These are phyloP conservation scores for Boletellus deceptivus DNA, from an alignment of 1,284 basidiomycete genomes.

Conservation along the genomic window DNA sequence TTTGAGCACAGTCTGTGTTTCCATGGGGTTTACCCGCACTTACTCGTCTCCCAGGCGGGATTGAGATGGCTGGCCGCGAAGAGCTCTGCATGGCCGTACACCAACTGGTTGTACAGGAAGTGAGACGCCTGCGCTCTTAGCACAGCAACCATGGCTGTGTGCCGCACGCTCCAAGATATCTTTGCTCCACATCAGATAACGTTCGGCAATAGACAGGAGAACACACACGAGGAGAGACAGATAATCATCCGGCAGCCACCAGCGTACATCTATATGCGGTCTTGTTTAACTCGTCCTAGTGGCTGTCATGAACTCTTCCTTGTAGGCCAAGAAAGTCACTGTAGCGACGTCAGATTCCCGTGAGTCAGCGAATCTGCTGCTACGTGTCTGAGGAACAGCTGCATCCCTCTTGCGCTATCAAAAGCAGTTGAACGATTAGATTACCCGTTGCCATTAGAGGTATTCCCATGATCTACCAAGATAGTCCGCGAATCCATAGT, in stretches of 20 bases:
- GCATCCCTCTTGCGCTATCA: too few species aligned
- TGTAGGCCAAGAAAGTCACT: too few species aligned
- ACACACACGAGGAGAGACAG: background rate
- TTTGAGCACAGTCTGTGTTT: background rate
- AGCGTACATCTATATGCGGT: background rate
- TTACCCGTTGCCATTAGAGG: too few species aligned
- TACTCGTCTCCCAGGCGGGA: constrained; percentile 11
- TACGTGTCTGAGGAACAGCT: too few species aligned
- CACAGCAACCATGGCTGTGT: background rate
- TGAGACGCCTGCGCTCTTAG: background rate
- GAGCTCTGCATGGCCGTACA: background rate
- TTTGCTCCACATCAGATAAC: background rate
- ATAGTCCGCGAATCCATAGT: too few species aligned
- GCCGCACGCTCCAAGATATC: background rate
- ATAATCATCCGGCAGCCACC: background rate
- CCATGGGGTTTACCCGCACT: background rate
- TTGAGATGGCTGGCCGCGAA: background rate
- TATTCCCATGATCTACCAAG: too few species aligned
- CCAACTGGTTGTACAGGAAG: background rate
- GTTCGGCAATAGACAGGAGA: background rate
- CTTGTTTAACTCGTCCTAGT: too few species aligned
- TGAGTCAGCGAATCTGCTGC: too few species aligned
- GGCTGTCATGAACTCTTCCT: too few species aligned
- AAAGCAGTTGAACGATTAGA: too few species aligned
- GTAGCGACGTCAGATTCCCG: too few species aligned